Conservation (phyloP, 2,329 filamentous ascomycete genomes). For the Diaporthe sp. region DNA sequence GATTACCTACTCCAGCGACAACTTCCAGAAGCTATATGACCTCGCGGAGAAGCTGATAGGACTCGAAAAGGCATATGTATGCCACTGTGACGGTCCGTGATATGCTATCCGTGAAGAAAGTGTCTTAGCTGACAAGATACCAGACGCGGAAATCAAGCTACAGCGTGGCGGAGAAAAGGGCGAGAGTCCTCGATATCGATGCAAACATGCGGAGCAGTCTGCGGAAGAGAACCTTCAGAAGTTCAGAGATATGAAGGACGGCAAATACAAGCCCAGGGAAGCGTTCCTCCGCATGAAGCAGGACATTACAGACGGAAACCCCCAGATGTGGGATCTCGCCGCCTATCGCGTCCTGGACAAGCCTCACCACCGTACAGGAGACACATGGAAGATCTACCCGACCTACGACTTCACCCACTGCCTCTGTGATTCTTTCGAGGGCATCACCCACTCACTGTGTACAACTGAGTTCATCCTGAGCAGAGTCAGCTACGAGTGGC, state of each 20-base stretch:
- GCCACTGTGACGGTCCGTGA: constrained; percentile 74
- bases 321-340: constrained; percentile 96
- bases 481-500: constrained; percentile 88
- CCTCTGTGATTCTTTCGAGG: constrained; percentile 91
- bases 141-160: constrained; percentile 82
- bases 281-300: constrained; percentile 96
- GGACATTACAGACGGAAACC: constrained; percentile 84
- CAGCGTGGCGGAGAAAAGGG: constrained; percentile 84
- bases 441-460: constrained; percentile 76
- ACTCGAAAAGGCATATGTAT: constrained; percentile 82
- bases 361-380: constrained; percentile 82
- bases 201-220: constrained; percentile 81
- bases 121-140: not conserved
- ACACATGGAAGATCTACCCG: constrained; percentile 92
- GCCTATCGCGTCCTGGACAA: constrained; percentile 84
- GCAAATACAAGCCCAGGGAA: constrained; percentile 87
- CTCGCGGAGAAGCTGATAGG: constrained; percentile 87
- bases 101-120: not conserved
- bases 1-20: constrained; percentile 90
- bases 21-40: constrained; percentile 90
- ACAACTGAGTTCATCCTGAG: constrained; percentile 39
- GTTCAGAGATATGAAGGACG: constrained; percentile 91
- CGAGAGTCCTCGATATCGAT: constrained; percentile 80
- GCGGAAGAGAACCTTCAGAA: constrained; percentile 83
- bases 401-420: constrained; percentile 95